These are phyloP conservation scores for barley (Hordeum vulgare) DNA, from an alignment of 176 grass and related monocot species.

Conservation along the genomic window MorexV3_pseudomolecules_assembly NC_058519.1:521641005-521641504, in stretches of 20 bases:
- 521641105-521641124: neutral
- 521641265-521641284: neutral
- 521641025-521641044: neutral
- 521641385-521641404: neutral
- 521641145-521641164: neutral
- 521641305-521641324: neutral
- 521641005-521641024: constrained; percentile 19
- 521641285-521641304: neutral
- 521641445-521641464: neutral
- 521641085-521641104: neutral
- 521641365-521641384: neutral
- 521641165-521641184: neutral
- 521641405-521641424: neutral
- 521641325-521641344: neutral
- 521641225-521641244: neutral
- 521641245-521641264: neutral
- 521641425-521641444: neutral
- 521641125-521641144: neutral
- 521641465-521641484: neutral
- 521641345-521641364: neutral
- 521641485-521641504: neutral
- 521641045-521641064: constrained; percentile 28
- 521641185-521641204: neutral
- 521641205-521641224: neutral
- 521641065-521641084: neutral